phyloP scores from a whole-genome alignment of 495 filamentous ascomycete genomes.

The Tetracladium marchalianum region DNA sequence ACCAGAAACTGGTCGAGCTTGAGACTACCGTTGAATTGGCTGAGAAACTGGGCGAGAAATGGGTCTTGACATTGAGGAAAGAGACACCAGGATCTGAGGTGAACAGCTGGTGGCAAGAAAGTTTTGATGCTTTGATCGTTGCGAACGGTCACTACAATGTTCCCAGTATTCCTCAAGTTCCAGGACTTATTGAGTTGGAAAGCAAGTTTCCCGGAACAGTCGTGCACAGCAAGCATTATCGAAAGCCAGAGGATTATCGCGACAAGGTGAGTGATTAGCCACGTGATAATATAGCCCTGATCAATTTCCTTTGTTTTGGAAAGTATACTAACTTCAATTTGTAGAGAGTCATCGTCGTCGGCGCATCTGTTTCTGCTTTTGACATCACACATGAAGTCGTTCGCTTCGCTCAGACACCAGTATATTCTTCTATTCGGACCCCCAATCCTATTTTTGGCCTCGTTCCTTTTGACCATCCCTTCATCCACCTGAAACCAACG shows the following conservation, averaged over 20 bases:
- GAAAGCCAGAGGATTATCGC: slow-evolving; percentile 43
- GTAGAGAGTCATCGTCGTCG: slow-evolving; percentile 51
- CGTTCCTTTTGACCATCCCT: slow-evolving; percentile 35
- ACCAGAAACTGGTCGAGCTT: slow-evolving; percentile 22
- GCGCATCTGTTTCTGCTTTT: slow-evolving; percentile 67
- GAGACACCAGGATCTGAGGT: slow-evolving; percentile 8
- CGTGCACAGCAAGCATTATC: slow-evolving; percentile 70
- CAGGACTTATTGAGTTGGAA: slow-evolving; percentile 45
- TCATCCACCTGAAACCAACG: slow-evolving; percentile 27
- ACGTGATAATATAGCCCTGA: too few species aligned
- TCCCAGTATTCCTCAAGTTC: slow-evolving; percentile 55
- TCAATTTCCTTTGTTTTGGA: background rate
- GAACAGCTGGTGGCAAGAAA: slow-evolving; percentile 34
- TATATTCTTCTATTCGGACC: slow-evolving; percentile 20
- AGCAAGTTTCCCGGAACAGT: slow-evolving; percentile 48
- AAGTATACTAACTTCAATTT: too few species aligned
- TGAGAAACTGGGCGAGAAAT: slow-evolving; percentile 22
- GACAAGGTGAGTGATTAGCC: slow-evolving; percentile 1
- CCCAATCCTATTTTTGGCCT: background rate
- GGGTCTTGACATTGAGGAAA: slow-evolving; percentile 26
- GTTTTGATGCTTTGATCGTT: slow-evolving; percentile 71
- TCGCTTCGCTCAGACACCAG: slow-evolving; percentile 21
- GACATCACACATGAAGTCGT: slow-evolving; percentile 47
- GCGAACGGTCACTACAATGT: slow-evolving; percentile 72
- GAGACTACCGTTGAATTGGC: slow-evolving; percentile 27